Base-by-base conservation (phyloP, 805 yeast genomes). In the Kluyveromyces dobzhanskii region DNA sequence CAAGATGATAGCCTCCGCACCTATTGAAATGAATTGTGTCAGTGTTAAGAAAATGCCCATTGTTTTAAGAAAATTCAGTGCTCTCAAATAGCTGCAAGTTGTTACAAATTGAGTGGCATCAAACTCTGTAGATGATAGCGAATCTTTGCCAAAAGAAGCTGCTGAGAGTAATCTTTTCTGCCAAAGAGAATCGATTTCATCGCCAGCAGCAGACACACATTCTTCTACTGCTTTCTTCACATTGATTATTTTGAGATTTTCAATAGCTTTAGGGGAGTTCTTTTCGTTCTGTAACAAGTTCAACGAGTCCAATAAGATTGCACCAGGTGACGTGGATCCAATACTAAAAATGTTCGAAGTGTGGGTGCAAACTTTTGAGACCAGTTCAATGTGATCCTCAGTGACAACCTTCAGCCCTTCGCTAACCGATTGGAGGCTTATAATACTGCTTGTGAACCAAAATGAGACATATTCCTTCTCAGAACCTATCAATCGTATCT, bases 271-370 rank as follows among this genome's bases (percentile, higher is more conserved):
- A 0, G 95, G 85, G 0, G 92, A 75, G 47, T 80, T 80, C 29
- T 64, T 63, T 11, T 76, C 73, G 3, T 39, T 30, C 9, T 41
- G 28, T 7, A 86, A 62, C 42, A 82, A 70, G 30, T 78, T 80
- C 28, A 78, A 70, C 7, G 95, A 82, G 59, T 88, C 96, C 7
- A 85, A 62, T 25, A 92, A 62, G 17, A 90, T 80, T 2, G 95
- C 85, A 24, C 92, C 71, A 1, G 96, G 83, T 25, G 84, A 72
- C 0, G 85, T 72, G 0, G 96, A 85, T 0, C 97, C 98, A 35
- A 88, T 75, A 51, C 74, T 75, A 58, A 86, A 86, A 5, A 85
- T 70, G 28, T 78, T 76, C 3, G 71, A 69, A 0, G 83, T 74
- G 0, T 65, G 57, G 2, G 64, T 63, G 0, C 75, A 68, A 0